A percentile compares a stretch with the other conserved stretches of the same genome.
phyloP scores from a whole-genome alignment of 2,329 filamentous ascomycete species.

The Aspergillus candidus region DNA sequence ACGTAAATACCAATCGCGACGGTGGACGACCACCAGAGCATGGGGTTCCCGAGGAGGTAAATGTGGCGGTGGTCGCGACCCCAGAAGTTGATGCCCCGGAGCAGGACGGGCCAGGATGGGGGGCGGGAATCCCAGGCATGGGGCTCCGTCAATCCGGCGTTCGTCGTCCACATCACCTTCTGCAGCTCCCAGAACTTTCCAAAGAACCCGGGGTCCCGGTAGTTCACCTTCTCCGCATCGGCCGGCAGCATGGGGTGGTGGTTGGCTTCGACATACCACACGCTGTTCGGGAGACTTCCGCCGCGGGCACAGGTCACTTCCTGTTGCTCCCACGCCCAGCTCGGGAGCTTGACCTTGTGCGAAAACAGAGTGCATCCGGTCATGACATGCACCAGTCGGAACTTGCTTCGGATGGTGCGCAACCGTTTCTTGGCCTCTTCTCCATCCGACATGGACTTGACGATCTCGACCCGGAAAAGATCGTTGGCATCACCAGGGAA shows the following conservation, averaged over 20 bases:
- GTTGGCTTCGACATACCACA: constrained; percentile 96
- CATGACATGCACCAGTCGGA: constrained; percentile 92
- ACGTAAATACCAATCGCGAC: constrained; percentile 69
- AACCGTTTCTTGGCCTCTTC: constrained; percentile 73
- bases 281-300: constrained; percentile 87
- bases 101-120: constrained; percentile 83
- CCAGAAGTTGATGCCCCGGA: constrained; percentile 99
- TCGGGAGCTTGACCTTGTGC: constrained; percentile 96
- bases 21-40: constrained; percentile 91
- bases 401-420: constrained; percentile 93
- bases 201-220: constrained; percentile 88
- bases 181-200: constrained; percentile 98
- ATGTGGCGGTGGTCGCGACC: constrained; percentile 89
- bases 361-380: constrained; percentile 94
- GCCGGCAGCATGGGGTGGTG: constrained; percentile 69
- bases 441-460: constrained; percentile 79
- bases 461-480: constrained; percentile 88
- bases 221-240: constrained; percentile 89
- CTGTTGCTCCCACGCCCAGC: constrained; percentile 97
- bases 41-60: constrained; percentile 89
- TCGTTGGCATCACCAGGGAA: constrained; percentile 97
- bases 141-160: constrained; percentile 90
- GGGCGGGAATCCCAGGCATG: constrained; percentile 98
- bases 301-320: constrained; percentile 95
- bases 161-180: constrained; percentile 98